Evolutionary conservation across 2,329 filamentous ascomycete species (phyloP).

Genomic region (Cyphellophora attinorum): DNA sequence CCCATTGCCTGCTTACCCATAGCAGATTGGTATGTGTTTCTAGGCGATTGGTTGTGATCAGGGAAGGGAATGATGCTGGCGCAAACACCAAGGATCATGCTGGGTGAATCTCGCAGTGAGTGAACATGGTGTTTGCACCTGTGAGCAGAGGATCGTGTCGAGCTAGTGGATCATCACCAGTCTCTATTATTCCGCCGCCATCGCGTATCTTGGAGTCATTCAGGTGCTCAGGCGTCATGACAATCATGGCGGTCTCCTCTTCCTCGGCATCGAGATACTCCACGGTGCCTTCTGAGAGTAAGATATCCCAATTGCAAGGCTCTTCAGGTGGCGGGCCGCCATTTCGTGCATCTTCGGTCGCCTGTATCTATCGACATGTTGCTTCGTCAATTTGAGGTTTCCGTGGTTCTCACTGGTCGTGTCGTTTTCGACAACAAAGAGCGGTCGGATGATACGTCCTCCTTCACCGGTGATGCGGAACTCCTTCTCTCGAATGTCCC

Average conservation of each 20-base stretch:
- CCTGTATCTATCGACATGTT: slow-evolving; percentile 69
- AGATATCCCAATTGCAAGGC: slow-evolving; percentile 79
- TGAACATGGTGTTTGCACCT: slow-evolving; percentile 81
- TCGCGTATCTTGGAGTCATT: slow-evolving; percentile 66
- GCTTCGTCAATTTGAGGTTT: slow-evolving; percentile 70
- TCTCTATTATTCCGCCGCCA: slow-evolving; percentile 54
- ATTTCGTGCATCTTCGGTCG: slow-evolving; percentile 41
- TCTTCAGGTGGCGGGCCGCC: slow-evolving; percentile 21
- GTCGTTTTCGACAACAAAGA: slow-evolving; percentile 90
- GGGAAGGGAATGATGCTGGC: slow-evolving; percentile 99
- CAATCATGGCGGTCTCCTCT: slow-evolving; percentile 98
- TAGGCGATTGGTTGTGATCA: slow-evolving; percentile 93
- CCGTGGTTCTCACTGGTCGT: slow-evolving; percentile 64
- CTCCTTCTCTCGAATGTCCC: slow-evolving; percentile 92
- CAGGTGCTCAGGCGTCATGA: slow-evolving; percentile 94
- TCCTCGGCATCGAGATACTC: slow-evolving; percentile 97
- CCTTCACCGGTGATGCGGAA: slow-evolving; percentile 99
- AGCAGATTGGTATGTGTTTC: slow-evolving; percentile 98
- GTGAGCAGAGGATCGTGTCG: slow-evolving; percentile 84
- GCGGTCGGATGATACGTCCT: slow-evolving; percentile 82
- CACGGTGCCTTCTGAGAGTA: slow-evolving; percentile 75
- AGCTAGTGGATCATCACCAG: slow-evolving; percentile 65
- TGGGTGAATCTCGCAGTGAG: slow-evolving; percentile 97
- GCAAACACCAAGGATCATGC: slow-evolving; percentile 97
- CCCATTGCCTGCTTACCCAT: slow-evolving; percentile 99